Percentiles rank a stretch among this genome's conserved stretches.
phyloP scores from a whole-genome alignment of 2,329 filamentous ascomycete genomes.

The Hypocreales sp. region DNA sequence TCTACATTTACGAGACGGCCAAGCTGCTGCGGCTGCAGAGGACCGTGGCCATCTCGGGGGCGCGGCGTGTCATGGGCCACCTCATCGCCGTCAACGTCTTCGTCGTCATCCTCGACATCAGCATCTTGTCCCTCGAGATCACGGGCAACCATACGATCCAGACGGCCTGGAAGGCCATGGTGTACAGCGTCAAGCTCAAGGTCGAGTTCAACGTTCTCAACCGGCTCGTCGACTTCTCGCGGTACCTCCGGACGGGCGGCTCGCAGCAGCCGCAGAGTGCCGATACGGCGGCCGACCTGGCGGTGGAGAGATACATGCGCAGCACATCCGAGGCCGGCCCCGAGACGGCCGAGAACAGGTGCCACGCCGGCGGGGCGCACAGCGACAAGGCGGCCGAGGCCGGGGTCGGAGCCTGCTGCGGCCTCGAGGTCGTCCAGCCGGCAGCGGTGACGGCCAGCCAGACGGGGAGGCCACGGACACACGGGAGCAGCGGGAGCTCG shows the following conservation, averaged over 20 bases:
- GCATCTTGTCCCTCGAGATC: slow-evolving; percentile 16
- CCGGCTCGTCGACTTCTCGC: slow-evolving; percentile 18
- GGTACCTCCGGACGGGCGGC: slow-evolving; percentile 2
- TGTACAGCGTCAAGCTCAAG: slow-evolving; percentile 21
- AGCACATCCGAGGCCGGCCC: slow-evolving; percentile 1
- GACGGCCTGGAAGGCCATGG: slow-evolving; percentile 16
- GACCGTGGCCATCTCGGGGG: slow-evolving; percentile 6
- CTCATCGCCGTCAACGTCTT: slow-evolving; percentile 23
- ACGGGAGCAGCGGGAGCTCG: too few species aligned
- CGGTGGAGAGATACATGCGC: slow-evolving; percentile 1
- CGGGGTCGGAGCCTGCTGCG: too few species aligned
- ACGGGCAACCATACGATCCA: slow-evolving; percentile 15
- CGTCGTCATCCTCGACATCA: slow-evolving; percentile 26
- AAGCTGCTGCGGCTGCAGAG: slow-evolving; percentile 28
- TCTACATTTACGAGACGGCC: slow-evolving; percentile 37
- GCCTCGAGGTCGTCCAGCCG: too few species aligned
- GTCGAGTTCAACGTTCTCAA: slow-evolving; percentile 20
- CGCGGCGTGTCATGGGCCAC: slow-evolving; percentile 10
- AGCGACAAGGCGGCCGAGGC: too few species aligned
- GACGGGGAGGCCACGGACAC: too few species aligned
- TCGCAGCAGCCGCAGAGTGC: background rate
- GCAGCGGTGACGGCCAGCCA: too few species aligned
- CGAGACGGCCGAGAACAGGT: too few species aligned
- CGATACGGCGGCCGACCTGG: slow-evolving; percentile 1
- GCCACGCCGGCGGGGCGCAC: too few species aligned